Evolutionary conservation across 805 yeast genomes (phyloP).

Genomic region (Hanseniaspora thailandica): DNA sequence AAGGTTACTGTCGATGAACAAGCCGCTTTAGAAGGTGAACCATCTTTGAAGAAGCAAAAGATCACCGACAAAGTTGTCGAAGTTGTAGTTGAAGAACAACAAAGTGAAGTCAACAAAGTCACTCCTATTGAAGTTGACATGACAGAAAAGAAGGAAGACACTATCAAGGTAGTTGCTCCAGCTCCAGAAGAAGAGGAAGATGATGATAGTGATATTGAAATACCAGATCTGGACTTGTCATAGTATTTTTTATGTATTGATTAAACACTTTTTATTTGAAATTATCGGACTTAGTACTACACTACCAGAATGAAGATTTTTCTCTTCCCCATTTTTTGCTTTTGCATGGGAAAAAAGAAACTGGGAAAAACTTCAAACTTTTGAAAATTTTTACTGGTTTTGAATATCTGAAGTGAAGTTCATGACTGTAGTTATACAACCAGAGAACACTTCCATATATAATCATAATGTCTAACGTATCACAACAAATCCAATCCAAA

Average conservation of each 20-base stretch:
- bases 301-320: not conserved
- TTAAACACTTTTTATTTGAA: not conserved
- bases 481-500: slow-evolving; percentile 10
- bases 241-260: not conserved
- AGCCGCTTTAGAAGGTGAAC: slow-evolving; percentile 12
- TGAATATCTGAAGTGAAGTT: too few relatives aligned
- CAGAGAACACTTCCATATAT: not conserved
- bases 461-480: slow-evolving; percentile 4
- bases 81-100: slow-evolving; percentile 11
- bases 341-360: too few relatives aligned
- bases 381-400: too few relatives aligned
- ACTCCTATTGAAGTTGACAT: slow-evolving; percentile 7
- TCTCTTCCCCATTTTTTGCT: too few relatives aligned
- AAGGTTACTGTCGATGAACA: not conserved
- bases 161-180: not conserved
- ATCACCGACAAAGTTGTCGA: slow-evolving; percentile 7
- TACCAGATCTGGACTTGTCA: slow-evolving; percentile 23
- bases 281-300: not conserved
- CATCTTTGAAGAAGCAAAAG: slow-evolving; percentile 1
- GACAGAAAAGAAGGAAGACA: not conserved
- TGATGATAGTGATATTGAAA: slow-evolving; percentile 26
- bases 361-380: too few relatives aligned
- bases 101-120: slow-evolving; percentile 4
- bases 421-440: not conserved
- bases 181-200: slow-evolving; percentile 17